Evolutionary conservation across 495 filamentous ascomycete species (phyloP), one percentile per base, ranked within the genome.

Genomic region (Penicillium angulare): DNA sequence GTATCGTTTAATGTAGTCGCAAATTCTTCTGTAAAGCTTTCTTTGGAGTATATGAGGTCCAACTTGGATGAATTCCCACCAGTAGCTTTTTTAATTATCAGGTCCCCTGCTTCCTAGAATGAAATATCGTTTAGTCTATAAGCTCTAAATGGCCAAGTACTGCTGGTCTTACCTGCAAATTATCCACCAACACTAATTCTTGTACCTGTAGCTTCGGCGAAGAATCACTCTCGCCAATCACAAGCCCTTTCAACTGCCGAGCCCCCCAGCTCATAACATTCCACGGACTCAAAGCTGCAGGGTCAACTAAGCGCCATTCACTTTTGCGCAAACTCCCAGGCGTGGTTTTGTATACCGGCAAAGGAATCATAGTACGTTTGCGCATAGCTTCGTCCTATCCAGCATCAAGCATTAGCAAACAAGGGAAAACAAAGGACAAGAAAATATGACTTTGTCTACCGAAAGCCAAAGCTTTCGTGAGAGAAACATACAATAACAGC

Each of bases 241-340:
- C 77, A 20, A 79, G 65, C 1, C 90, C 69, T 2, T 87, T 90
- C 10, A 88, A 59, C 56, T 87, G 83, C 52, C 79, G 79, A 46
- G 93, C 55, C 0, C 86, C 84, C 93, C 93, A 97, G 8, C 74
- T 76, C 44, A 95, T 68, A 3, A 91, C 73, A 52, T 74, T 75
- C 77, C 79, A 83, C 12, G 85, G 82, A 58, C 72, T 73, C 41
- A 76, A 34, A 12, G 61, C 63, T 13, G 58, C 55, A 3, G 69
- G 61, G 55, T 77, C 69, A 47, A 93, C 66, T 4, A 90, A 67
- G 20, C 71, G 67, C 78, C 80, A 84, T 12, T 81, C 78, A 49
- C 68, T 68, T 23, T 68, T 71, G 5, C 50, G 61, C 35, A 76
- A 77, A 41, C 75, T 74, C 36, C 73, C 72, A 53, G 65, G 86